phyloP scores from a whole-genome alignment of 1,284 basidiomycete genomes.

The Ceratobasidium papillatum region DNA sequence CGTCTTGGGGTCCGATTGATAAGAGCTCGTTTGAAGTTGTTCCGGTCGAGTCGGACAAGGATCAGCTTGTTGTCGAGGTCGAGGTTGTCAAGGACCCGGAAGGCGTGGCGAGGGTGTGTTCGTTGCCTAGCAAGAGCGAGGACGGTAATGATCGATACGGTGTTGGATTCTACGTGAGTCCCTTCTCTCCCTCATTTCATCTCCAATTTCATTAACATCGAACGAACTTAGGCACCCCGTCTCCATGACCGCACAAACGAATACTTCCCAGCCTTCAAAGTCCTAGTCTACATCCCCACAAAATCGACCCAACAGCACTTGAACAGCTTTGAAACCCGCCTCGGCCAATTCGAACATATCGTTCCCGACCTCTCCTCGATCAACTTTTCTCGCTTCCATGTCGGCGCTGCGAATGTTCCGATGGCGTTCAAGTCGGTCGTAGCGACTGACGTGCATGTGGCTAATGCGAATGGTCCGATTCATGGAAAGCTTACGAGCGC shows the following conservation, averaged over 20 bases:
- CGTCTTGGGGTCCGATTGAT: constrained; percentile 29
- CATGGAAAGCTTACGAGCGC: constrained; percentile 1
- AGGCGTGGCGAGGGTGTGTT: constrained; percentile 18
- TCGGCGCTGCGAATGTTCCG: constrained; percentile 20
- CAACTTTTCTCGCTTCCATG: background rate
- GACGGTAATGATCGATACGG: constrained; percentile 1
- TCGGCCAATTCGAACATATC: constrained; percentile 36
- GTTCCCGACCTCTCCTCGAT: constrained; percentile 20
- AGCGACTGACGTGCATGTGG: background rate
- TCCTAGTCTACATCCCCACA: constrained; percentile 18
- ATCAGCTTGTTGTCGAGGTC: constrained; percentile 30
- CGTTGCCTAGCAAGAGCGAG: constrained; percentile 18
- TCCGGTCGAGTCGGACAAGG: constrained; percentile 30
- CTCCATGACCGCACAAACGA: background rate
- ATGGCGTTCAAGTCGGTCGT: constrained; percentile 15
- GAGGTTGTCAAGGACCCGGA: constrained; percentile 24
- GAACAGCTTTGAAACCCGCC: constrained; percentile 24
- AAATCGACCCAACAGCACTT: background rate
- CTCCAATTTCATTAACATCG: background rate
- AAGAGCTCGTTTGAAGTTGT: constrained; percentile 22
- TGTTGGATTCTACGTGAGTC: constrained; percentile 29
- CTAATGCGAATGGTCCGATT: constrained; percentile 8
- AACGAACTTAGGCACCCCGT: background rate
- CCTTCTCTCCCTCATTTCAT: background rate
- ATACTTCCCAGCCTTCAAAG: constrained; percentile 17